phyloP scores from a whole-genome alignment of 441 rosid species.

The Theobroma grandiflorum region DNA sequence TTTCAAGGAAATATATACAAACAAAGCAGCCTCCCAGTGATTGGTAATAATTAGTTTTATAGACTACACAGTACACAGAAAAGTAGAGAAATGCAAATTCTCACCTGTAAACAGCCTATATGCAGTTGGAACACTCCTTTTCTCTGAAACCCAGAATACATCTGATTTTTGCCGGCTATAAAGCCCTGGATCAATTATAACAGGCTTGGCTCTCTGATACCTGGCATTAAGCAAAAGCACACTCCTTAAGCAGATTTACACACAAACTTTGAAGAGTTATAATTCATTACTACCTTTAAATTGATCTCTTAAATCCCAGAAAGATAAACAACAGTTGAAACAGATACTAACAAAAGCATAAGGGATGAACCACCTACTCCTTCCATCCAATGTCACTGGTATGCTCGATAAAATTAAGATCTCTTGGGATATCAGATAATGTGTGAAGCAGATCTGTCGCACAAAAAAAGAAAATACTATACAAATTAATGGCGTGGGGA shows the following conservation, averaged over 20 bases:
- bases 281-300: not conserved
- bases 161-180: constrained; percentile 68
- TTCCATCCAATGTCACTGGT: constrained; percentile 89
- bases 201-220: constrained; percentile 81
- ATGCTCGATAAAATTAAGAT: constrained; percentile 77
- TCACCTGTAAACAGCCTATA: constrained; percentile 82
- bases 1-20: not conserved
- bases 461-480: constrained; percentile 14
- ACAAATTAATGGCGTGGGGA: constrained; percentile 19
- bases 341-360: constrained; percentile 10
- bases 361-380: constrained; percentile 50
- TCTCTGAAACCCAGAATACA: constrained; percentile 77
- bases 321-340: not conserved
- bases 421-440: constrained; percentile 63
- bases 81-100: constrained; percentile 15
- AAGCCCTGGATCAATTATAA: constrained; percentile 84
- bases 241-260: constrained; percentile 16
- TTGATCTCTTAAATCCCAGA: not conserved
- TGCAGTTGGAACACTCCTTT: constrained; percentile 65
- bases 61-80: not conserved
- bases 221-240: constrained; percentile 39
- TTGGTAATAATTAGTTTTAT: not conserved
- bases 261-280: not conserved
- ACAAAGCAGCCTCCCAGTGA: not conserved
- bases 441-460: constrained; percentile 69